phyloP scores from a whole-genome alignment of 2,329 filamentous ascomycete species.

The Ceratocystis variospora region DNA sequence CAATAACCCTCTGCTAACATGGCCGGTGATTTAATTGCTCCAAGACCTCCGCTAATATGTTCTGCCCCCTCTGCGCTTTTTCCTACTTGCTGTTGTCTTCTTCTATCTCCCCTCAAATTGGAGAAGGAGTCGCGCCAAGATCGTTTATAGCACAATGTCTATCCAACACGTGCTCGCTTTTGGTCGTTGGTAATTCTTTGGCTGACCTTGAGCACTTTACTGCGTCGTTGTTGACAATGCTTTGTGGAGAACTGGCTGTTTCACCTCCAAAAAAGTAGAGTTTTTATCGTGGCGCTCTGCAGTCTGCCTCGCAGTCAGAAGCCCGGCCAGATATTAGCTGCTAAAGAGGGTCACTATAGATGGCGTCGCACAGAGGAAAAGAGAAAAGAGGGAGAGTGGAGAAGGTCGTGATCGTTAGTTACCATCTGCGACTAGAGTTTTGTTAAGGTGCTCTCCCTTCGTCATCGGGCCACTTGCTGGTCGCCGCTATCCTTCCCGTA shows the following conservation, averaged over 20 bases:
- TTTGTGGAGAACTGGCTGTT: slow-evolving; percentile 4
- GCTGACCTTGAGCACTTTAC: neutral
- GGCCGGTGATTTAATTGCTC: too few species aligned
- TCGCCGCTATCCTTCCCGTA: too few species aligned
- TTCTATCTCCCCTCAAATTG: neutral
- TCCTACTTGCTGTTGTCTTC: neutral
- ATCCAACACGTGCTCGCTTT: neutral
- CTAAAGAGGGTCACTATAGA: neutral
- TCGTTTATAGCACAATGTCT: neutral
- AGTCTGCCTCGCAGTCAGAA: neutral
- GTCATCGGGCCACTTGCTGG: neutral
- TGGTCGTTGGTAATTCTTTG: neutral
- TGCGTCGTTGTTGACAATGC: neutral
- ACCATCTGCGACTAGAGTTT: neutral
- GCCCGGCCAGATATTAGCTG: too few species aligned
- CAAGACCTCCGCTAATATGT: too few species aligned
- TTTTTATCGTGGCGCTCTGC: neutral
- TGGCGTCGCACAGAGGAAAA: neutral
- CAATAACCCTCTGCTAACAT: too few species aligned
- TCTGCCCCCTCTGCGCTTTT: neutral
- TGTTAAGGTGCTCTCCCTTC: neutral
- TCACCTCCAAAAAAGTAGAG: neutral
- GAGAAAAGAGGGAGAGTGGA: neutral
- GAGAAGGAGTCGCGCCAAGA: neutral
- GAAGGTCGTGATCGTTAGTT: neutral